Evolutionary conservation across 2,329 filamentous ascomycete species (phyloP).

Genomic region (Fusarium robinianum): DNA sequence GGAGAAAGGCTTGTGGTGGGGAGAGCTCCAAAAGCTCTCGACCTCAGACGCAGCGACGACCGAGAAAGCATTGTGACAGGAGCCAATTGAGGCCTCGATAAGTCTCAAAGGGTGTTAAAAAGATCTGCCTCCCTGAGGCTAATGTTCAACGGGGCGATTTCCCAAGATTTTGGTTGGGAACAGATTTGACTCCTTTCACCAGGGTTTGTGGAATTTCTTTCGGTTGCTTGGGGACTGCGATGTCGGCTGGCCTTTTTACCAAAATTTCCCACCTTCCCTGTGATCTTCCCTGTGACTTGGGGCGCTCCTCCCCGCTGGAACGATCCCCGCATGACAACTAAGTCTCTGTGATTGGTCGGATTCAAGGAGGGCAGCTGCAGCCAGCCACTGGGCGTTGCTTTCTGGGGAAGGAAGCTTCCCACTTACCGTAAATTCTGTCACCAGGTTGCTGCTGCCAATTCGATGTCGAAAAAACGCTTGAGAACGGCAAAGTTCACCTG

Average conservation of each 20-base stretch:
- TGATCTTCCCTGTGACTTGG: constrained; percentile 44
- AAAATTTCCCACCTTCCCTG: constrained; percentile 39
- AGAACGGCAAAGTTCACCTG: no score
- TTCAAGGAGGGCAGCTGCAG: constrained; percentile 3
- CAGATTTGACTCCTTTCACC: constrained; percentile 6
- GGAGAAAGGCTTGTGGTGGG: constrained; percentile 18
- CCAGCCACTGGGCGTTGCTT: constrained; percentile 14
- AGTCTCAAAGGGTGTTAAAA: constrained; percentile 12
- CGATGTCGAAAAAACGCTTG: no score
- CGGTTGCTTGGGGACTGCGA: constrained; percentile 33
- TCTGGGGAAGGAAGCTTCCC: constrained; percentile 6
- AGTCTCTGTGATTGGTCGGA: constrained; percentile 19
- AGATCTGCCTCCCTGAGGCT: constrained; percentile 14
- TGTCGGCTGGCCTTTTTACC: constrained; percentile 35
- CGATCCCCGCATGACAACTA: constrained; percentile 39
- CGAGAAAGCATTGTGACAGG: constrained; percentile 37
- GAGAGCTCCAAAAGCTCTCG: constrained; percentile 37
- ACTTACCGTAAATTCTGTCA: not conserved
- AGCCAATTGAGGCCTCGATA: constrained; percentile 30
- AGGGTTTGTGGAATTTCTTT: constrained; percentile 26
- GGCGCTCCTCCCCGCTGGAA: constrained; percentile 19
- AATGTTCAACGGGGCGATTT: constrained; percentile 13
- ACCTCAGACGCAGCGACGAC: constrained; percentile 34
- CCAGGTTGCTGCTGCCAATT: not conserved
- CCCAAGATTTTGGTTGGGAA: not conserved